These are phyloP conservation scores for Gossypium gossypioides DNA, from an alignment of 441 rosid genomes.

Conservation along the genomic window DNA sequence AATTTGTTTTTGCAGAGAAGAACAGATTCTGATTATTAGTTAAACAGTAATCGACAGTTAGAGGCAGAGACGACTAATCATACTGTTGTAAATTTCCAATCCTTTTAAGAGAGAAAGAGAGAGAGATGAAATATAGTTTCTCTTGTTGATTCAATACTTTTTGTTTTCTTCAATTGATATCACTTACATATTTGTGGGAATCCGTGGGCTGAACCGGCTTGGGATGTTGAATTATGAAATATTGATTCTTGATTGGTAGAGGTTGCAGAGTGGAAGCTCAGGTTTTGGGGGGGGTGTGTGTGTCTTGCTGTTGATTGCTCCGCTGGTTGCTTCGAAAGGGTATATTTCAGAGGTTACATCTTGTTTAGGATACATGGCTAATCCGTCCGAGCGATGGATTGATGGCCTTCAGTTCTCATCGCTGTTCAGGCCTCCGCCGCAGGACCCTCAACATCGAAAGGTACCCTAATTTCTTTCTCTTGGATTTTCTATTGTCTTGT, in stretches of 20 bases:
- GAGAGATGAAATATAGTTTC: constrained; percentile 17
- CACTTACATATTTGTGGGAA: constrained; percentile 14
- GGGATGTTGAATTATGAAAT: constrained; percentile 49
- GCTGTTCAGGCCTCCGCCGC: constrained; percentile 81
- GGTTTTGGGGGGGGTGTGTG: neutral
- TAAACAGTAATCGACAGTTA: neutral
- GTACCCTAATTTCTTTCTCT: constrained; percentile 23
- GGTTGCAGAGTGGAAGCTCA: constrained; percentile 15
- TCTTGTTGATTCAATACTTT: constrained; percentile 6
- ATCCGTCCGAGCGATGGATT: constrained; percentile 79
- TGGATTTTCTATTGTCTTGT: neutral
- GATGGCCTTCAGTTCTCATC: constrained; percentile 89
- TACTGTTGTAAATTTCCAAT: neutral
- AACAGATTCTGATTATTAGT: neutral
- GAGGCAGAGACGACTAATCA: constrained; percentile 1
- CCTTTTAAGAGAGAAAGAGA: constrained; percentile 3
- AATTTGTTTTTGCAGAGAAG: constrained; percentile 14
- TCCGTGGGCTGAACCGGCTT: constrained; percentile 12
- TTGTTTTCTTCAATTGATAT: constrained; percentile 16
- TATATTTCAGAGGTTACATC: constrained; percentile 1
- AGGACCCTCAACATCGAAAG: constrained; percentile 70
- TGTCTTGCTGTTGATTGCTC: neutral
- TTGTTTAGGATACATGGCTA: constrained; percentile 38
- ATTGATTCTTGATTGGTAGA: constrained; percentile 50
- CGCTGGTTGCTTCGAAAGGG: constrained; percentile 3